Evolutionary conservation across 108 stramenopile species (phyloP).

Genomic region (Nitzschia putrida): DNA sequence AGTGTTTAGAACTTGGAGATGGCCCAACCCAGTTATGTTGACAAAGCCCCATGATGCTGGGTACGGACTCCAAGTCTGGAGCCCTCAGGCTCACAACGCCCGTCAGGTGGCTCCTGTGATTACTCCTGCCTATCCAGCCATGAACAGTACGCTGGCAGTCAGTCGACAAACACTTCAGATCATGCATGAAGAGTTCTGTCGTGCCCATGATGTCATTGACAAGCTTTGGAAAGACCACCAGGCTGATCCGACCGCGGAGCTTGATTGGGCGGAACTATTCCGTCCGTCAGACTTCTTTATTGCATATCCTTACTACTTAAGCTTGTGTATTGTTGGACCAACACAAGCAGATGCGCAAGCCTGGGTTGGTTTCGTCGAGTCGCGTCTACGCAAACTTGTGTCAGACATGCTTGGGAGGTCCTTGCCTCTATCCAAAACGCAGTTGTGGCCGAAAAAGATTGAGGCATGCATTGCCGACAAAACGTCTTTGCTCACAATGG

Average conservation of each 20-base stretch:
- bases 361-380: slow-evolving; percentile 93
- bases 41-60: slow-evolving; percentile 86
- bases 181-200: slow-evolving; percentile 83
- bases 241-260: slow-evolving; percentile 26
- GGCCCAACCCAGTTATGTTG: slow-evolving; percentile 87
- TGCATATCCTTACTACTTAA: slow-evolving; percentile 91
- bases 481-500: slow-evolving; percentile 68
- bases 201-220: slow-evolving; percentile 76
- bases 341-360: slow-evolving; percentile 86
- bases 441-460: slow-evolving; percentile 90
- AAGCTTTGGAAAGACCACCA: slow-evolving; percentile 73
- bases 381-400: slow-evolving; percentile 86
- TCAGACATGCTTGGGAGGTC: slow-evolving; percentile 77
- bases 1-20: slow-evolving; percentile 88
- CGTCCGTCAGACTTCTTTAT: slow-evolving; percentile 96
- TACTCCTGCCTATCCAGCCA: slow-evolving; percentile 98
- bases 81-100: slow-evolving; percentile 49
- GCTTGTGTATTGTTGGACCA: slow-evolving; percentile 89
- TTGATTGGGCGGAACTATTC: slow-evolving; percentile 85
- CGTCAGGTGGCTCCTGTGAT: slow-evolving; percentile 94
- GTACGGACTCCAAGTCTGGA: slow-evolving; percentile 79
- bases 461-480: slow-evolving; percentile 80
- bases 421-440: slow-evolving; percentile 78
- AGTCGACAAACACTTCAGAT: slow-evolving; percentile 83
- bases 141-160: slow-evolving; percentile 94